phyloP scores from a whole-genome alignment of 1,284 basidiomycete genomes.

The Pascua guehoae region DNA sequence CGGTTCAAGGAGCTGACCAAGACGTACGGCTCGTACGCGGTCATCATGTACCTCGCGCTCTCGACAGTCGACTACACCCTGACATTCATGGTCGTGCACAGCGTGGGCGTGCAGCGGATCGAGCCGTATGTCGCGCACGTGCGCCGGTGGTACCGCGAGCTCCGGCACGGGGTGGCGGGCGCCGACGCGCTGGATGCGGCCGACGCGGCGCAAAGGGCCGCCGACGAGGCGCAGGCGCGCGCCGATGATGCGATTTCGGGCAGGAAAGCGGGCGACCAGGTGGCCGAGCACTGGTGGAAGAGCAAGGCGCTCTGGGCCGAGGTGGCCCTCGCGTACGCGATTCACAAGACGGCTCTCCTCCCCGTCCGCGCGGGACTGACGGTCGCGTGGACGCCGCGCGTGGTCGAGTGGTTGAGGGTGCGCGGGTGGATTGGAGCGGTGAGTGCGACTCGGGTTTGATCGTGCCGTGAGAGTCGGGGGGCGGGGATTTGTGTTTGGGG shows the following conservation, averaged over 20 bases:
- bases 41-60: constrained; percentile 75
- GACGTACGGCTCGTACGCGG: constrained; percentile 87
- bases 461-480: neutral
- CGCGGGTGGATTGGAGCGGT: constrained; percentile 63
- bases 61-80: constrained; percentile 72
- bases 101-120: constrained; percentile 87
- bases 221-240: constrained; percentile 52
- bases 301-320: constrained; percentile 83
- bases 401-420: constrained; percentile 71
- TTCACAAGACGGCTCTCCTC: constrained; percentile 93
- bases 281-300: constrained; percentile 54
- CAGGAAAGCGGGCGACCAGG: neutral
- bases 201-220: constrained; percentile 15
- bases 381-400: constrained; percentile 75
- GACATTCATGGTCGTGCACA: constrained; percentile 77
- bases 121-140: constrained; percentile 62
- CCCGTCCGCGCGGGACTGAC: constrained; percentile 86
- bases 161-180: constrained; percentile 33
- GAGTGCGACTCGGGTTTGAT: constrained; percentile 14
- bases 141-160: constrained; percentile 49
- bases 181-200: constrained; percentile 19
- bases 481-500: too few species aligned
- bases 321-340: constrained; percentile 84
- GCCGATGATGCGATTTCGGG: constrained; percentile 47
- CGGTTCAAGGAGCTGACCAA: constrained; percentile 82